Percentiles rank a stretch among this genome's conserved stretches.
These are phyloP conservation scores for Gossypium bickii DNA, from an alignment of 345 rosid species.

Conservation along the genomic window DNA sequence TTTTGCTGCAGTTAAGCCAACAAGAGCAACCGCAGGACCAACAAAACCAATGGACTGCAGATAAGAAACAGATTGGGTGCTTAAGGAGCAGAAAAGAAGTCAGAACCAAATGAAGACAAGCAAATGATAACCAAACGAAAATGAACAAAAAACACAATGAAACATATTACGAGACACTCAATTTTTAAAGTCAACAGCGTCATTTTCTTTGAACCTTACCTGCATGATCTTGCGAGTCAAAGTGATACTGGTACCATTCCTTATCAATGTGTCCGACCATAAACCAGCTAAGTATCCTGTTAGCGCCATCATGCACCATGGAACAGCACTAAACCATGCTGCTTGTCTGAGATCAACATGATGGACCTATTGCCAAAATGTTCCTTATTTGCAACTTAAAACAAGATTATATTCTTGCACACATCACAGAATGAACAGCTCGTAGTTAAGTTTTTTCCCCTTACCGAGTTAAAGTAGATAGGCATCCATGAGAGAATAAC, in stretches of 20 bases:
- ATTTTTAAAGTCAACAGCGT: background rate
- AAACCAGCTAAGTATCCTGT: constrained; percentile 79
- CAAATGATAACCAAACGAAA: background rate
- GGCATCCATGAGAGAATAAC: constrained; percentile 99
- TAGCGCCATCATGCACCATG: constrained; percentile 94
- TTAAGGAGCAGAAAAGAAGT: constrained; percentile 3
- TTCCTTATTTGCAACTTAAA: constrained; percentile 18
- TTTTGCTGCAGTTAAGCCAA: constrained; percentile 75
- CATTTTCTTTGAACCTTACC: constrained; percentile 35
- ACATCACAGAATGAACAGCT: background rate
- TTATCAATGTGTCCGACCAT: constrained; percentile 75
- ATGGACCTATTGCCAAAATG: constrained; percentile 48
- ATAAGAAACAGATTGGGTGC: constrained; percentile 20
- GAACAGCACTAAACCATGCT: constrained; percentile 96
- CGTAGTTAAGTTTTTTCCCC: constrained; percentile 21
- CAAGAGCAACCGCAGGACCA: constrained; percentile 74
- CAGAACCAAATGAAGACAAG: background rate
- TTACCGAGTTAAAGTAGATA: constrained; percentile 82
- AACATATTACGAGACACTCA: background rate
- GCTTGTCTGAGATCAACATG: constrained; percentile 92
- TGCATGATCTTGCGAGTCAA: constrained; percentile 91
- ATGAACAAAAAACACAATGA: background rate
- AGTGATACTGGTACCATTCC: constrained; percentile 66
- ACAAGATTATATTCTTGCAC: background rate
- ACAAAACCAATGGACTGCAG: constrained; percentile 86